phyloP scores from a whole-genome alignment of 176 grass and related monocot species.

The Pontederia paniculata region DNA sequence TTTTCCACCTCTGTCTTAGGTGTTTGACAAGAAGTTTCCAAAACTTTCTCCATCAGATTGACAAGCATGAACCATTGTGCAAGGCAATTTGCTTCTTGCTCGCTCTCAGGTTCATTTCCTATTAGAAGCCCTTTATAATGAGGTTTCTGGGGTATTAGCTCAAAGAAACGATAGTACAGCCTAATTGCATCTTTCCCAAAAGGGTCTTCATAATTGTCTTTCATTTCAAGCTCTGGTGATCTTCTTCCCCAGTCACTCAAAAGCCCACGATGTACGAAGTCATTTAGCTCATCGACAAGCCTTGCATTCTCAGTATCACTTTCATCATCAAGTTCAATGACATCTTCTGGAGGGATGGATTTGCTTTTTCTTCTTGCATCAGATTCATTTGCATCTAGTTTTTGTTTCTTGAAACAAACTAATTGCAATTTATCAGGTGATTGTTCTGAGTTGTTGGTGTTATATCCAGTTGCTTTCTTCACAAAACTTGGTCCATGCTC shows the following conservation, averaged over 20 bases:
- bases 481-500: too few species aligned
- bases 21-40: slow-evolving; percentile 44
- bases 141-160: slow-evolving; percentile 49
- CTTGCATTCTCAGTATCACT: slow-evolving; percentile 18
- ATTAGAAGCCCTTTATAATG: slow-evolving; percentile 39
- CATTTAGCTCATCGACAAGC: slow-evolving; percentile 45
- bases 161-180: slow-evolving; percentile 43
- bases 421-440: neutral
- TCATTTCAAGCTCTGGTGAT: slow-evolving; percentile 34
- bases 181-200: slow-evolving; percentile 33
- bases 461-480: neutral
- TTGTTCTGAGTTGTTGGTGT: neutral
- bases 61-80: slow-evolving; percentile 44
- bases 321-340: slow-evolving; percentile 31
- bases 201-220: slow-evolving; percentile 28
- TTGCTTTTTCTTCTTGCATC: neutral
- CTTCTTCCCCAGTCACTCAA: slow-evolving; percentile 37
- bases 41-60: slow-evolving; percentile 29
- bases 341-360: slow-evolving; percentile 12
- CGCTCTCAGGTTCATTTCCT: neutral
- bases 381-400: neutral
- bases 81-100: slow-evolving; percentile 16
- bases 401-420: neutral
- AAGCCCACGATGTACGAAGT: slow-evolving; percentile 40
- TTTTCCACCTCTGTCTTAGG: slow-evolving; percentile 22